Conservation (phyloP, 208 protist genomes). For the Trypanosoma lewisi region DNA sequence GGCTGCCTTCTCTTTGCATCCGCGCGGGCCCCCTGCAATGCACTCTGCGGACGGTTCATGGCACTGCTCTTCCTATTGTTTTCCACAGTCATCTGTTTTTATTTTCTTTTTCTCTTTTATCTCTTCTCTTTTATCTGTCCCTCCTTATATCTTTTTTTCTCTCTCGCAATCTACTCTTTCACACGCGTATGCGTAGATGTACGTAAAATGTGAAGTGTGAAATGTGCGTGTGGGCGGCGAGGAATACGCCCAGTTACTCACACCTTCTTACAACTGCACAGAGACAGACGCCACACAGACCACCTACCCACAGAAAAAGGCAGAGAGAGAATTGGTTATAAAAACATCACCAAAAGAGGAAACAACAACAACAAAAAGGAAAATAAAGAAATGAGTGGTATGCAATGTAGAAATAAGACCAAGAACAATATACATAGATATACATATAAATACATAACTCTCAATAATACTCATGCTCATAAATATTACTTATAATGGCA, state of each 20-base stretch:
- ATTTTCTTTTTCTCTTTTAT: not conserved
- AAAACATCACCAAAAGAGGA: not conserved
- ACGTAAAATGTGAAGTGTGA: not conserved
- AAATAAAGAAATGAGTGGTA: not conserved
- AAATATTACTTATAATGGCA: not conserved
- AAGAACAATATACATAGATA: not conserved
- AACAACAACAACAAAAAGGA: not conserved
- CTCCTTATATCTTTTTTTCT: not conserved
- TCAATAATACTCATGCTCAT: not conserved
- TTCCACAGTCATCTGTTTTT: not conserved
- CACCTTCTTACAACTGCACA: not conserved
- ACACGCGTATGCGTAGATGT: not conserved
- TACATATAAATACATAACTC: not conserved
- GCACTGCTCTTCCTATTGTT: not conserved
- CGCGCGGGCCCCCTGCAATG: not conserved
- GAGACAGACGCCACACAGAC: not conserved
- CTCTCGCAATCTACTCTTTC: not conserved
- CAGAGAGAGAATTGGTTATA: not conserved
- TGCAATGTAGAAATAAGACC: too few species aligned
- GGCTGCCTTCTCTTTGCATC: not conserved
- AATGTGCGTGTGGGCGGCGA: not conserved
- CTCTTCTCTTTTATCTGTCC: not conserved
- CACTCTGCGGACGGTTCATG: conserved; percentile 9
- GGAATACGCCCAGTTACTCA: not conserved
- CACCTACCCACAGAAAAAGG: not conserved